Conservation (phyloP, 345 rosid genomes). For the Leavenworthia alabamica region DNA sequence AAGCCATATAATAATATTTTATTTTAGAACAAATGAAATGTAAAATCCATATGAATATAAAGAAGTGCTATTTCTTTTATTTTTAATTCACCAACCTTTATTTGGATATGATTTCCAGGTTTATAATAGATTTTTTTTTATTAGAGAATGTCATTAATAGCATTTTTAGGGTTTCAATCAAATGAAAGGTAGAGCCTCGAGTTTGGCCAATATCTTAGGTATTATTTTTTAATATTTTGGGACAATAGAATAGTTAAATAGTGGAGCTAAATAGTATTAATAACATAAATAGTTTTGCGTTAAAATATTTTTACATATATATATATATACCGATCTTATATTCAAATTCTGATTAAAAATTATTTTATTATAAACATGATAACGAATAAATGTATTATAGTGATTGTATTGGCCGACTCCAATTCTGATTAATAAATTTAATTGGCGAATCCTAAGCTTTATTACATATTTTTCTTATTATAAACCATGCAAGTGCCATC, state of each 20-base stretch:
- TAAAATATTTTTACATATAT: no score
- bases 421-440: not conserved
- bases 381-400: no score
- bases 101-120: not conserved
- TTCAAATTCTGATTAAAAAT: not conserved
- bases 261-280: not conserved
- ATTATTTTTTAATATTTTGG: not conserved
- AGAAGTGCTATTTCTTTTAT: not conserved
- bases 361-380: not conserved
- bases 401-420: no score
- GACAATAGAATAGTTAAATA: constrained; percentile 5
- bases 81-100: not conserved
- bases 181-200: no score
- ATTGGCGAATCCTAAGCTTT: constrained; percentile 8
- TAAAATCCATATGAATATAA: not conserved
- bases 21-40: not conserved
- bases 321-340: not conserved
- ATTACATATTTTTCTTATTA: not conserved
- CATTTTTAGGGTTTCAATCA: constrained; percentile 28
- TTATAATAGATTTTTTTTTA: not conserved
- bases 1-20: constrained; percentile 10
- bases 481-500: constrained; percentile 1
- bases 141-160: not conserved
- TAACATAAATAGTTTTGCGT: not conserved
- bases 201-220: constrained; percentile 23